These are phyloP conservation scores for Orbilia quercus DNA, from an alignment of 2,329 filamentous ascomycete species.

Conservation along the genomic window DNA sequence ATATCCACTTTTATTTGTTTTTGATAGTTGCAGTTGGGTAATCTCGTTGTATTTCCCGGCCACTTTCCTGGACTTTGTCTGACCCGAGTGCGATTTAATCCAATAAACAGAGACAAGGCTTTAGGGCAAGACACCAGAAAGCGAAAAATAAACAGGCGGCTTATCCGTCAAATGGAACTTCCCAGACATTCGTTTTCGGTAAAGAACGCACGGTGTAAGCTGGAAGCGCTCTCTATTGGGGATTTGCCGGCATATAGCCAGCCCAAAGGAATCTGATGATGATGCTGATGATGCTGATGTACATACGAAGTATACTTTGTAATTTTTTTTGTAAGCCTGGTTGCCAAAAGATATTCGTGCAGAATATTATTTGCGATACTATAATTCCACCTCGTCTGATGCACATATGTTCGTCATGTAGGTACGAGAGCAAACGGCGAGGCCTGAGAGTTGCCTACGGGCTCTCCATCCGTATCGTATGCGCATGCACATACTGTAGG, in stretches of 20 bases:
- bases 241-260: conserved; percentile 25
- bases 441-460: conserved; percentile 36
- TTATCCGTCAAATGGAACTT: conserved; percentile 49
- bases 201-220: conserved; percentile 51
- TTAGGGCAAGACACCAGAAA: conserved; percentile 45
- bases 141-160: conserved; percentile 53
- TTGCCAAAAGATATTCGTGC: conserved; percentile 1
- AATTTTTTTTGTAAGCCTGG: too few relatives aligned
- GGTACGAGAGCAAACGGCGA: conserved; percentile 38
- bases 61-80: conserved; percentile 8
- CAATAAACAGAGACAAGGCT: conserved; percentile 13
- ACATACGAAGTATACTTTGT: too few relatives aligned
- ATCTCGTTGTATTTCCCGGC: conserved; percentile 43
- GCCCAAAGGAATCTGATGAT: too few relatives aligned
- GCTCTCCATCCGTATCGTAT: conserved; percentile 17
- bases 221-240: conserved; percentile 13
- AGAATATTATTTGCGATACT: too few relatives aligned
- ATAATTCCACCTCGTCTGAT: background rate
- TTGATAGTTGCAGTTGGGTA: conserved; percentile 47
- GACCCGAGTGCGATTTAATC: conserved; percentile 40
- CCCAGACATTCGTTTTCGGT: conserved; percentile 53
- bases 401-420: conserved; percentile 21
- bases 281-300: too few relatives aligned
- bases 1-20: conserved; percentile 46
- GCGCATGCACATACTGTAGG: too few relatives aligned